phyloP scores from a whole-genome alignment of 2,329 filamentous ascomycete species.

The Epichloe sp. region DNA sequence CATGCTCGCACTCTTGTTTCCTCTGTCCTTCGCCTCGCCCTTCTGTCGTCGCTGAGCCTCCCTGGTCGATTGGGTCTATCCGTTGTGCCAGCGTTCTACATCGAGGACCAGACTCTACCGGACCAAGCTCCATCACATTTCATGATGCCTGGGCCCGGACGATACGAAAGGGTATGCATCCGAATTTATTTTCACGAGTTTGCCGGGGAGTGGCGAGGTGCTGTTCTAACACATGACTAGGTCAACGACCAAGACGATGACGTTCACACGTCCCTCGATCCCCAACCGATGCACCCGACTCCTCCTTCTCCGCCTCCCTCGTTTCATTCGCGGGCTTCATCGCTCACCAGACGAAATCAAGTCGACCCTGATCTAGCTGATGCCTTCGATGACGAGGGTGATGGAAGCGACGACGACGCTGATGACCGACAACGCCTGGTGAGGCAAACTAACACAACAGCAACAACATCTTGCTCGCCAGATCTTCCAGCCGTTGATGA shows the following conservation, averaged over 20 bases:
- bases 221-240: slow-evolving; percentile 19
- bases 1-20: background rate
- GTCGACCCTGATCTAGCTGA: slow-evolving; percentile 79
- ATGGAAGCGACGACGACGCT: slow-evolving; percentile 57
- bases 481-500: background rate
- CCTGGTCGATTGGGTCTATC: background rate
- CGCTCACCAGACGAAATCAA: slow-evolving; percentile 27
- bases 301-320: slow-evolving; percentile 62
- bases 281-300: slow-evolving; percentile 21
- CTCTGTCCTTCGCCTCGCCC: background rate
- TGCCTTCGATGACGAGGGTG: slow-evolving; percentile 79
- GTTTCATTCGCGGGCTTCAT: slow-evolving; percentile 72
- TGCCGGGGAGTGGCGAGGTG: background rate
- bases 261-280: slow-evolving; percentile 19
- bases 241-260: slow-evolving; percentile 40
- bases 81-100: background rate
- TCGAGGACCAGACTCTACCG: background rate
- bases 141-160: slow-evolving; percentile 32
- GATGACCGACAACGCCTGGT: slow-evolving; percentile 83
- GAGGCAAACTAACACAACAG: slow-evolving; percentile 41
- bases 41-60: background rate
- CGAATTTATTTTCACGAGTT: too few species aligned
- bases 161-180: slow-evolving; percentile 42
- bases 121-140: background rate
- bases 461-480: slow-evolving; percentile 11